Evolutionary conservation across 495 filamentous ascomycete genomes (phyloP).

Genomic region (Cetradonia linearis): DNA sequence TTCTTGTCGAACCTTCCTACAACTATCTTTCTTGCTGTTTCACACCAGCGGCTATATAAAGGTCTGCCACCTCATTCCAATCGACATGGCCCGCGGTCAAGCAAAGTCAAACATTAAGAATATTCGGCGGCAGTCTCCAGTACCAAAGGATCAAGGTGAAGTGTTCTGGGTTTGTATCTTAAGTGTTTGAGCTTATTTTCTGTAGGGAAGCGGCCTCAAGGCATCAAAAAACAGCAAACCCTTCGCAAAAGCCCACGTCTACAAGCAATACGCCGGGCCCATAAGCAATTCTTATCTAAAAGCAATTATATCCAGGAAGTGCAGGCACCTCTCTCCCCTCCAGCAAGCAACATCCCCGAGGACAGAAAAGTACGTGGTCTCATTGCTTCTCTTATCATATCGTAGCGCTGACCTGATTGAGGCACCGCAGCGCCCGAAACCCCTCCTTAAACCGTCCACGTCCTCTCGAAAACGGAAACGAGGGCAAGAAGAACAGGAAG

Average conservation of each 20-base stretch:
- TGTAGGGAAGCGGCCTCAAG: conserved; percentile 20
- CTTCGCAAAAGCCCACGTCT: conserved; percentile 21
- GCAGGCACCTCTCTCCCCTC: conserved; percentile 14
- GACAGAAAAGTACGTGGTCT: conserved; percentile 9
- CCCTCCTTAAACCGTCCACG: conserved; percentile 10
- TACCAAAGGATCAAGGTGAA: too few relatives aligned
- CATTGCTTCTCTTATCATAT: conserved; percentile 11
- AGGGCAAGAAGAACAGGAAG: conserved; percentile 18
- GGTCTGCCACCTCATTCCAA: background rate
- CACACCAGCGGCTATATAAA: too few relatives aligned
- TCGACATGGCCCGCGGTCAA: conserved; percentile 6
- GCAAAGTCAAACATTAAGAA: conserved; percentile 8
- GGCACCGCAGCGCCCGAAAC: conserved; percentile 11
- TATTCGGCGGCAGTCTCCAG: too few relatives aligned
- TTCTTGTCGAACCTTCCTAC: too few relatives aligned
- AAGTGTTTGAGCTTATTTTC: conserved; percentile 9
- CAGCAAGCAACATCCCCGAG: conserved; percentile 14
- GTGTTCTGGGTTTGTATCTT: background rate
- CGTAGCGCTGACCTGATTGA: conserved; percentile 15
- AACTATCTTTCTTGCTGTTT: too few relatives aligned
- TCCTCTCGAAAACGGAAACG: conserved; percentile 22
- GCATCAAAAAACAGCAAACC: conserved; percentile 13
- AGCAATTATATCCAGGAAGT: conserved; percentile 9
- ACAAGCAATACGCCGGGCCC: conserved; percentile 17
- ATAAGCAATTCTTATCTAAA: conserved; percentile 16